Conservation (phyloP, 495 filamentous ascomycete species). For the Immersiella caudata region DNA sequence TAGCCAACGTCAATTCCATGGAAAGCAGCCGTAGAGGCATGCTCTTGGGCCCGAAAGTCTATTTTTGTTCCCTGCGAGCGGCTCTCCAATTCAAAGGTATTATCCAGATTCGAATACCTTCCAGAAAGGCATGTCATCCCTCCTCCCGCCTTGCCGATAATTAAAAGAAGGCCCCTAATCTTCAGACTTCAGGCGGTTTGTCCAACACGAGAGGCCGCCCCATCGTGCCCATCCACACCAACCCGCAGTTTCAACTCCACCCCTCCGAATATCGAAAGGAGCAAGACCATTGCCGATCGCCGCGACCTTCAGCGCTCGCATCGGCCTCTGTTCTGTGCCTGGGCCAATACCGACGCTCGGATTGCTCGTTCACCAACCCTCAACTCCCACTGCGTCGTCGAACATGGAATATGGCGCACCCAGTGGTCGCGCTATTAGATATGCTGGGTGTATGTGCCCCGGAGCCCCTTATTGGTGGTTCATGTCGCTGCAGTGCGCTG, state of each 20-base stretch:
- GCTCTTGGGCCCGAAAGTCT: background rate
- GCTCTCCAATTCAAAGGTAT: background rate
- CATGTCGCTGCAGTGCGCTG: background rate
- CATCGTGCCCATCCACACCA: background rate
- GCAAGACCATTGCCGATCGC: conserved; percentile 26
- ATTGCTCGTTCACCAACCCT: conserved; percentile 3
- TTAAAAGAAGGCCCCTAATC: conserved; percentile 11
- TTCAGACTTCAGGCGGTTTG: conserved; percentile 24
- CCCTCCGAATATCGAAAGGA: conserved; percentile 4
- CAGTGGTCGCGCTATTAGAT: background rate
- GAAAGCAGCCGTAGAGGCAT: too few relatives aligned
- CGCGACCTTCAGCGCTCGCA: conserved; percentile 3
- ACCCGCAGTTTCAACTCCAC: background rate
- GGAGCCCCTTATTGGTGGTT: conserved; percentile 1
- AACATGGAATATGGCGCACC: background rate
- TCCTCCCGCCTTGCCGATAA: background rate
- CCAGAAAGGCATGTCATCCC: background rate
- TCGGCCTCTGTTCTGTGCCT: background rate
- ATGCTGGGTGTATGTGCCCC: background rate
- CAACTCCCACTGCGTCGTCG: background rate
- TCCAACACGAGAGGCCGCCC: conserved; percentile 16
- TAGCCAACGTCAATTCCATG: background rate
- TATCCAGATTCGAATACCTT: conserved; percentile 7
- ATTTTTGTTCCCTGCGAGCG: background rate
- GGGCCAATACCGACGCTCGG: conserved; percentile 2